Evolutionary conservation across 306 rosid species (phyloP).

Genomic region (Rubus idaeus): DNA sequence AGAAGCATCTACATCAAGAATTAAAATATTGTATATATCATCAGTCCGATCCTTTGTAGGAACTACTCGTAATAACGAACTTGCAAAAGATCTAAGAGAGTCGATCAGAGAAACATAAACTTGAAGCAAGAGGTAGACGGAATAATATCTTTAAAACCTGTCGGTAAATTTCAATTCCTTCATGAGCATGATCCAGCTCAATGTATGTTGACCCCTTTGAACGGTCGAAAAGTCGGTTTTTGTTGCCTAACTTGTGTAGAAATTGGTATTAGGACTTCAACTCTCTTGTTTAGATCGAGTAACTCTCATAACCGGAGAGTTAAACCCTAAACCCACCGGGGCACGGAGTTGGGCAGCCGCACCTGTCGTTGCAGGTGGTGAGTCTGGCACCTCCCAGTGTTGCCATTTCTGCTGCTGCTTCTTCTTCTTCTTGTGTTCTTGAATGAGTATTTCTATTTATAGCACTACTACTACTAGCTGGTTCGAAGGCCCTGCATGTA

Average conservation of each 20-base stretch:
- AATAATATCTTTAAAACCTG: too few species aligned
- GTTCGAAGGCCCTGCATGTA: not conserved
- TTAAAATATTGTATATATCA: not conserved
- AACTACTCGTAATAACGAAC: not conserved
- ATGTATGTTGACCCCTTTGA: not conserved
- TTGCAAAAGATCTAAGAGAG: not conserved
- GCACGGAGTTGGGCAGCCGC: slow-evolving; percentile 36
- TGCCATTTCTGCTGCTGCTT: slow-evolving; percentile 9
- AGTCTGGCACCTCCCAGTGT: not conserved
- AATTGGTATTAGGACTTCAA: too few species aligned
- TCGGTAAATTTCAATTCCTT: not conserved
- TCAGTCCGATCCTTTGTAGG: not conserved
- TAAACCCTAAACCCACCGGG: slow-evolving; percentile 16
- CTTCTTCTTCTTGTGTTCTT: not conserved
- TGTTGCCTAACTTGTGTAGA: not conserved
- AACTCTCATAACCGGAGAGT: too few species aligned
- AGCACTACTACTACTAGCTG: not conserved
- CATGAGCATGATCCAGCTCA: too few species aligned
- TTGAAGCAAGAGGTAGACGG: too few species aligned
- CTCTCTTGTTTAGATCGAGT: not conserved
- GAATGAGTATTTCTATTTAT: not conserved
- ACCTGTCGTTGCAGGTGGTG: slow-evolving; percentile 20
- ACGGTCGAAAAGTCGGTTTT: too few species aligned
- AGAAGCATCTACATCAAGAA: not conserved
- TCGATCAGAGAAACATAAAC: too few species aligned